phyloP scores from a whole-genome alignment of 495 filamentous ascomycete species.

The Xanthoparmelia taractica region DNA sequence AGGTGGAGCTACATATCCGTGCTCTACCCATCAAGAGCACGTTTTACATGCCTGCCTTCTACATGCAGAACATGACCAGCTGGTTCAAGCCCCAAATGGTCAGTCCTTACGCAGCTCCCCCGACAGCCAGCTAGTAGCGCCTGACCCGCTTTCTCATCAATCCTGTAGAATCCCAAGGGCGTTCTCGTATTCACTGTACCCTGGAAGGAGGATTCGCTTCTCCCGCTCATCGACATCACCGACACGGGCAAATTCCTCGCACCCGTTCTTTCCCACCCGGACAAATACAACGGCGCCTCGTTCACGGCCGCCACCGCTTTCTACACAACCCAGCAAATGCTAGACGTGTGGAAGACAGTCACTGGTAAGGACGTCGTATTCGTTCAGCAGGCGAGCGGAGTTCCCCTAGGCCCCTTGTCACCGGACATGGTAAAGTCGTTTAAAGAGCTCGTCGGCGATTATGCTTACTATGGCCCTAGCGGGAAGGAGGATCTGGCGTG shows the following conservation, averaged over 20 bases:
- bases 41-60: neutral
- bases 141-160: too few species aligned
- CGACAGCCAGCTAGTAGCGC: too few species aligned
- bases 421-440: neutral
- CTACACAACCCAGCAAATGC: neutral
- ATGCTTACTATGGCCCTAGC: neutral
- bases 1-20: neutral
- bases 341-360: neutral
- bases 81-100: neutral
- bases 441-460: neutral
- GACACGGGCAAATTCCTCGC: neutral
- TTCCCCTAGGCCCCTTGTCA: neutral
- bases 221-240: neutral
- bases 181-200: neutral
- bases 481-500: neutral
- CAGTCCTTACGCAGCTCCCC: neutral
- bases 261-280: neutral
- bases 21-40: neutral
- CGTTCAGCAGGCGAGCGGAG: neutral
- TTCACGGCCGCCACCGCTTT: neutral
- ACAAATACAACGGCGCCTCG: neutral
- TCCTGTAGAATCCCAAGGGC: neutral
- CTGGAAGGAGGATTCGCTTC: neutral
- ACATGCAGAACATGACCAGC: conserved; percentile 2
- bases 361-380: neutral